phyloP scores from a whole-genome alignment of 1,284 basidiomycete species.

The Leucoagaricus sp. region DNA sequence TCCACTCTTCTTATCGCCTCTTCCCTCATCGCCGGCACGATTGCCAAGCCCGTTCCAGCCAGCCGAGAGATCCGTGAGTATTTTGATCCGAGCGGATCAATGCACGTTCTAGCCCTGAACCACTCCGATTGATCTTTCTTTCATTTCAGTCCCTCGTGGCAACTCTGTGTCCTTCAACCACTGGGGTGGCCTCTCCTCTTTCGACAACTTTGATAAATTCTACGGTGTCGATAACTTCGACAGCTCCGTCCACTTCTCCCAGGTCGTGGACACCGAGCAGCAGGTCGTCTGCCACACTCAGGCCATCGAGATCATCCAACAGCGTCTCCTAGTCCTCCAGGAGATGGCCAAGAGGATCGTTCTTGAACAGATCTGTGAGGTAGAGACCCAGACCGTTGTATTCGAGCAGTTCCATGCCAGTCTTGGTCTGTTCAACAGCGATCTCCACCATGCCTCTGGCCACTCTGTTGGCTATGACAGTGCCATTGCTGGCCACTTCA shows the following conservation, averaged over 20 bases:
- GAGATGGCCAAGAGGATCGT: conserved; percentile 42
- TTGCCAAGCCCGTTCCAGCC: conserved; percentile 18
- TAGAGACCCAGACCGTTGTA: conserved; percentile 35
- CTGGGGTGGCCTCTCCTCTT: conserved; percentile 37
- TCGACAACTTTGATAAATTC: conserved; percentile 42
- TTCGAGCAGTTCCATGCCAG: conserved; percentile 33
- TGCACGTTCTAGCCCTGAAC: not conserved
- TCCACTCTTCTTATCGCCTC: conserved; percentile 20
- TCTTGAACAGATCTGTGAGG: conserved; percentile 34
- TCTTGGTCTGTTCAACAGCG: conserved; percentile 31
- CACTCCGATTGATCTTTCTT: not conserved
- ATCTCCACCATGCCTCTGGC: conserved; percentile 31
- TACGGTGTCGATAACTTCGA: conserved; percentile 41
- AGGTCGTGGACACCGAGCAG: conserved; percentile 34
- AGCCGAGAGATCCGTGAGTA: conserved; percentile 7
- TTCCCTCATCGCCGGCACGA: conserved; percentile 19
- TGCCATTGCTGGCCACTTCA: conserved; percentile 27
- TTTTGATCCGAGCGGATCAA: not conserved
- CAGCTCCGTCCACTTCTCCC: conserved; percentile 32
- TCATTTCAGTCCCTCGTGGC: not conserved
- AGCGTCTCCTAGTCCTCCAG: conserved; percentile 38
- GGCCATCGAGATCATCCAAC: conserved; percentile 39
- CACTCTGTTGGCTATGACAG: conserved; percentile 33
- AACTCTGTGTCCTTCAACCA: conserved; percentile 33
- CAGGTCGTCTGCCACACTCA: conserved; percentile 40